Percentiles rank a stretch among this genome's conserved stretches.
Conservation (phyloP, 306 rosid species). For the Adenanthera pavonina region DNA sequence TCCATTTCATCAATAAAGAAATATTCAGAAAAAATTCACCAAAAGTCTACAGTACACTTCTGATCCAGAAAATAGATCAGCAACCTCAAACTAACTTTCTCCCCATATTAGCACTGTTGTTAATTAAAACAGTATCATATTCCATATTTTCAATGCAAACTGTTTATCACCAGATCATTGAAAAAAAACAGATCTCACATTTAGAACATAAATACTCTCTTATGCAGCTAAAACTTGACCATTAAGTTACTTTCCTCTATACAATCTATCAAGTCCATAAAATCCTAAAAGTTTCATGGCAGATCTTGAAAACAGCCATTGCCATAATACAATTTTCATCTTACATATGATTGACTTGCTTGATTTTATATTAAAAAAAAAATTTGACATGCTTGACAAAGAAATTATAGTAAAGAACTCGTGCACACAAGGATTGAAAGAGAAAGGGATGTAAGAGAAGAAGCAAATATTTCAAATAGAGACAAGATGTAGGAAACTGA, state of each 20-base stretch:
- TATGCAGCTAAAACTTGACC: not conserved
- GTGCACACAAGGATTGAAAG: not conserved
- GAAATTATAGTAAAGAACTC: constrained; percentile 16
- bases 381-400: not conserved
- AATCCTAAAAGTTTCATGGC: not conserved
- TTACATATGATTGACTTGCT: constrained; percentile 7
- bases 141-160: not conserved
- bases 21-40: not conserved
- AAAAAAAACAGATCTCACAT: not conserved
- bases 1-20: not conserved
- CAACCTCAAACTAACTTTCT: not conserved
- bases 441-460: not conserved
- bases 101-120: not conserved
- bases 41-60: not conserved
- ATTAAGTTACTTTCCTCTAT: not conserved
- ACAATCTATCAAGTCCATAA: not conserved
- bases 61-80: not conserved
- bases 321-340: constrained; percentile 5
- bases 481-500: constrained; percentile 28
- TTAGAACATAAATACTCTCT: not conserved
- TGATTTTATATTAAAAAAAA: too few relatives aligned
- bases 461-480: constrained; percentile 25
- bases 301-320: constrained; percentile 27
- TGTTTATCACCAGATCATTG: not conserved
- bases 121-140: not conserved